Conservation (phyloP, 225 moss, liverwort and hornwort species). For the Pleurozium schreberi region DNA sequence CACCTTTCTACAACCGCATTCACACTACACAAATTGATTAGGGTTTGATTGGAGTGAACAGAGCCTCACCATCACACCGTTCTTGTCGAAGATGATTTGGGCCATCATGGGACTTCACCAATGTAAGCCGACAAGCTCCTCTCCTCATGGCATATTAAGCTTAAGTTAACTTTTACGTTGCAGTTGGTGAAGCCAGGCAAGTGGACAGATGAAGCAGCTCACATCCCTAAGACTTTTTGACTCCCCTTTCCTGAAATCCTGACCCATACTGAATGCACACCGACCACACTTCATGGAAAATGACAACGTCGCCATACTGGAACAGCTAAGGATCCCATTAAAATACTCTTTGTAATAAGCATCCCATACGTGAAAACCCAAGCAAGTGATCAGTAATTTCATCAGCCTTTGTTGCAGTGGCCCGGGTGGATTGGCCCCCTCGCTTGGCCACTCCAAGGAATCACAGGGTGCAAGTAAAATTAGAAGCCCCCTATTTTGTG, state of each 20-base stretch:
- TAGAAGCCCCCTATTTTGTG: no score
- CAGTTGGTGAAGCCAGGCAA: neutral
- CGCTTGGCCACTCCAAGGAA: no score
- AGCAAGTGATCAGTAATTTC: neutral
- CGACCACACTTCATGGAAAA: neutral
- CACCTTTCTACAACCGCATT: neutral
- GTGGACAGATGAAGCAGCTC: neutral
- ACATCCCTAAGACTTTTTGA: neutral
- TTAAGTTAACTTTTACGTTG: neutral
- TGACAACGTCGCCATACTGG: neutral
- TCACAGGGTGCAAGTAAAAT: no score
- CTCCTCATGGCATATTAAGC: neutral
- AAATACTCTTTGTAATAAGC: neutral
- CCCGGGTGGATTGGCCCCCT: no score
- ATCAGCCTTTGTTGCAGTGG: no score
- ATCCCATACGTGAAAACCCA: neutral
- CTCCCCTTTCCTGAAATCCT: neutral
- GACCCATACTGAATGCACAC: neutral
- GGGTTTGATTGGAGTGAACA: neutral
- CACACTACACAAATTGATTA: accelerated
- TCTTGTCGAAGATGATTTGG: neutral
- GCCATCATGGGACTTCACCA: neutral
- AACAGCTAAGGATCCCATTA: neutral
- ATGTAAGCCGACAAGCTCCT: neutral
- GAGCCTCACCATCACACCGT: accelerated